These are phyloP conservation scores for Trichophyton simii DNA, from an alignment of 2,329 filamentous ascomycete species.

Conservation along the genomic window DNA sequence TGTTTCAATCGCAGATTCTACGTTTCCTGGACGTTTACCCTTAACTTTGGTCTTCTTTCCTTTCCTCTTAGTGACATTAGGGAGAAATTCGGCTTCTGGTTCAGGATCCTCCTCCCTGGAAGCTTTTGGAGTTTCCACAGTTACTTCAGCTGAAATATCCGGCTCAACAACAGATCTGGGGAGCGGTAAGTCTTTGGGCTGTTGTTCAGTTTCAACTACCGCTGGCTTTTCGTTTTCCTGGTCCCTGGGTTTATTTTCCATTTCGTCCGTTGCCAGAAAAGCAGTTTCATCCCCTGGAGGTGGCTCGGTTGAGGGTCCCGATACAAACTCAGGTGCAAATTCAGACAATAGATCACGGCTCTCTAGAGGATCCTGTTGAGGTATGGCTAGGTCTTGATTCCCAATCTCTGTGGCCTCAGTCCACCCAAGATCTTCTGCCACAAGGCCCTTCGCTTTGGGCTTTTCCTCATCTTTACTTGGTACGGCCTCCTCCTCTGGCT, in stretches of 20 bases:
- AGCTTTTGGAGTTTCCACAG: background rate
- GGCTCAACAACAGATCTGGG: background rate
- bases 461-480: slow-evolving; percentile 2
- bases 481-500: background rate
- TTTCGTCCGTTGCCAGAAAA: background rate
- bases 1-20: background rate
- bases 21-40: background rate
- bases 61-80: background rate
- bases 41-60: background rate
- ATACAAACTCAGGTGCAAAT: background rate
- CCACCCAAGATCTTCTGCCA: background rate
- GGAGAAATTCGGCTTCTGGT: background rate
- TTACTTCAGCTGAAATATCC: background rate
- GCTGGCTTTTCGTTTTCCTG: background rate
- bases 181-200: background rate
- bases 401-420: background rate
- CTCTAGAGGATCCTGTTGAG: background rate
- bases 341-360: background rate
- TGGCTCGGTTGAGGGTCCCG: background rate
- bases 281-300: background rate
- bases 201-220: background rate
- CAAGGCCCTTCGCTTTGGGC: background rate
- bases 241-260: background rate
- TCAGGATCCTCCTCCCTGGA: background rate
- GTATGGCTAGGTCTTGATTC: background rate